These are phyloP conservation scores for Diutina siamensis DNA, from an alignment of 1,139 yeast genomes.

Conservation along the genomic window DNA sequence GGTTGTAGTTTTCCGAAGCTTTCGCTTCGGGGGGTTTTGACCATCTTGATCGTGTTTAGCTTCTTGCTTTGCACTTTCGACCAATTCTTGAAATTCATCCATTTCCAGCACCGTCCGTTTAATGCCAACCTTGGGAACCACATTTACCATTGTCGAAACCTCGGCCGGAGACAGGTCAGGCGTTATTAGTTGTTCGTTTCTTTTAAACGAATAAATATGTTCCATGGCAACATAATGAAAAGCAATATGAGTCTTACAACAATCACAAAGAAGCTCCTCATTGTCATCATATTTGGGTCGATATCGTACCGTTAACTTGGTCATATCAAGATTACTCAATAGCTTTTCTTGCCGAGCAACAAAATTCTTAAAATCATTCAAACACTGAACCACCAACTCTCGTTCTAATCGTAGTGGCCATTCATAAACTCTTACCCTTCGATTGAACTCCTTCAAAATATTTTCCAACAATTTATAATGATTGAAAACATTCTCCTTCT, in stretches of 20 bases:
- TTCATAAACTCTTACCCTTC: background rate
- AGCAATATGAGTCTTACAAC: conserved; percentile 1
- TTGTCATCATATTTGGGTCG: background rate
- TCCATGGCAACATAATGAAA: background rate
- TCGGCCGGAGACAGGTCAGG: background rate
- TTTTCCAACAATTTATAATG: conserved; percentile 30
- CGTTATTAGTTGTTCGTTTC: background rate
- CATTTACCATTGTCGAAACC: background rate
- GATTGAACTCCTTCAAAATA: conserved; percentile 17
- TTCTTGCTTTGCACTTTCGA: background rate
- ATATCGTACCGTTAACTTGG: background rate
- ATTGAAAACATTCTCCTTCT: conserved; percentile 49
- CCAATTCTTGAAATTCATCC: background rate
- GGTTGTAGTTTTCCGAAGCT: background rate
- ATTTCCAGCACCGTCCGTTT: conserved; percentile 1
- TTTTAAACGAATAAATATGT: background rate
- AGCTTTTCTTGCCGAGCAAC: background rate
- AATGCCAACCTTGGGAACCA: background rate
- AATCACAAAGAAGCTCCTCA: background rate
- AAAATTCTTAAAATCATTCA: background rate
- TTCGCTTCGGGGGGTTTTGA: background rate
- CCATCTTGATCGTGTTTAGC: background rate
- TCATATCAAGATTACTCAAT: background rate
- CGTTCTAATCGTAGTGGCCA: background rate
- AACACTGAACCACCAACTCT: background rate